Evolutionary conservation across 1,284 basidiomycete genomes (phyloP).

Genomic region (Cryptococcus sp.): DNA sequence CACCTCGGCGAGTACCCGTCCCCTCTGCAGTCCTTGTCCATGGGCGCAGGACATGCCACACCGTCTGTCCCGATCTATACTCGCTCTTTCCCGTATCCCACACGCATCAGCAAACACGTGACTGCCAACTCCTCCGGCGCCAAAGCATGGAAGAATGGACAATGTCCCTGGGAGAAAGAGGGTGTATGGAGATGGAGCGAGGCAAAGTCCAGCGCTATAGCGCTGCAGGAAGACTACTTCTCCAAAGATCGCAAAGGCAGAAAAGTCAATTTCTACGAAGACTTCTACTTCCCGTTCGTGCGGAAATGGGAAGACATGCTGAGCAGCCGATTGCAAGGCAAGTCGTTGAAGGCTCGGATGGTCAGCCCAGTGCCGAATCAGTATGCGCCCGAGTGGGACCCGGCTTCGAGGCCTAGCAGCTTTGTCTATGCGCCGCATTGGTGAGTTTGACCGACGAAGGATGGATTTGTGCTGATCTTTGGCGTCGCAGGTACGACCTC

Average conservation of each 20-base stretch:
- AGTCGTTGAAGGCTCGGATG: constrained; percentile 61
- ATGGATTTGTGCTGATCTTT: neutral
- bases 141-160: constrained; percentile 69
- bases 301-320: constrained; percentile 64
- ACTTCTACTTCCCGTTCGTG: constrained; percentile 83
- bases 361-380: constrained; percentile 89
- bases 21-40: constrained; percentile 78
- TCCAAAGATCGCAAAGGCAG: constrained; percentile 64
- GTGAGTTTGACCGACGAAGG: constrained; percentile 53
- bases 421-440: constrained; percentile 91
- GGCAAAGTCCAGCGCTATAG: constrained; percentile 67
- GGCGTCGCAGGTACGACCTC: constrained; percentile 77
- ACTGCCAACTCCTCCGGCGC: constrained; percentile 59
- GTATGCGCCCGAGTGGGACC: constrained; percentile 78
- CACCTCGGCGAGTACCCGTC: constrained; percentile 81
- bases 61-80: constrained; percentile 67
- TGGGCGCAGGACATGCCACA: constrained; percentile 76
- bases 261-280: constrained; percentile 78
- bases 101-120: constrained; percentile 54
- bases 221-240: constrained; percentile 86
- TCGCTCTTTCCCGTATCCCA: constrained; percentile 81
- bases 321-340: constrained; percentile 42
- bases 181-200: constrained; percentile 91
- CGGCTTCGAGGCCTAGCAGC: constrained; percentile 64
- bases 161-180: constrained; percentile 86